Base-by-base conservation (phyloP, 1,284 basidiomycete species). In the Ceratobasidium sp. region DNA sequence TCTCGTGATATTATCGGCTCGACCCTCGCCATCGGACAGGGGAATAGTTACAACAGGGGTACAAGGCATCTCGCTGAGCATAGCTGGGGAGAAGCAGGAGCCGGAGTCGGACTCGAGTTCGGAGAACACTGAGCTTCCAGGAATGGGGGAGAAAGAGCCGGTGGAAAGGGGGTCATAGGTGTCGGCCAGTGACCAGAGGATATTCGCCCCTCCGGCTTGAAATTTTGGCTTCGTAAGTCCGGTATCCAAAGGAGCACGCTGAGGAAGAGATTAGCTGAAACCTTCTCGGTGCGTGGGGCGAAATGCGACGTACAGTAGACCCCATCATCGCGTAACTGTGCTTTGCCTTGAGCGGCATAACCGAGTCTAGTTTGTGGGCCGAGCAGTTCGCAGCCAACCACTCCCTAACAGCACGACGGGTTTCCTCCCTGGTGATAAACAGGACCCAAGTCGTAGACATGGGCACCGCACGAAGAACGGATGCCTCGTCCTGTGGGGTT, bases 391-490 rank as follows among this genome's bases (percentile, higher is more conserved):
- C 22, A 22, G 13, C 52, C 52, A 29, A 22, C 52, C n/a, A 54
- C 9, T 6, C n/a, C 7, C 6, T n/a, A 29, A 54, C 9, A 25
- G 8, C 22, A 54, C 9, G 3, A 9, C 22, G 9, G 4, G 2
- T 7, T n/a, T 9, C 19, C 9, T 13, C 19, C 22, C 25, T 22
- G n/a, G 8, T 22, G n/a, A 13, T 54, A n/a, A 22, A 25, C 5
- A 54, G 25, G n/a, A 54, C 52, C 13, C 52, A n/a, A 54, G 52
- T 54, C n/a, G 52, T 54, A 22, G 52, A 22, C 52, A 54, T 54
- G 9, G 52, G 52, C n/a, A 54, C 52, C 7, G 52, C 13, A 9
- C n/a, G 22, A 22, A 22, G n/a, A 6, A 54, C 22, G n/a, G 19
- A n/a, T 7, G 22, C 19, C 19, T 13, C 6, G 25, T 13, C n/a